Evolutionary conservation across 2,329 filamentous ascomycete genomes (phyloP), one percentile per base, ranked within the genome.

Genomic region (Stemphylium lycopersici): DNA sequence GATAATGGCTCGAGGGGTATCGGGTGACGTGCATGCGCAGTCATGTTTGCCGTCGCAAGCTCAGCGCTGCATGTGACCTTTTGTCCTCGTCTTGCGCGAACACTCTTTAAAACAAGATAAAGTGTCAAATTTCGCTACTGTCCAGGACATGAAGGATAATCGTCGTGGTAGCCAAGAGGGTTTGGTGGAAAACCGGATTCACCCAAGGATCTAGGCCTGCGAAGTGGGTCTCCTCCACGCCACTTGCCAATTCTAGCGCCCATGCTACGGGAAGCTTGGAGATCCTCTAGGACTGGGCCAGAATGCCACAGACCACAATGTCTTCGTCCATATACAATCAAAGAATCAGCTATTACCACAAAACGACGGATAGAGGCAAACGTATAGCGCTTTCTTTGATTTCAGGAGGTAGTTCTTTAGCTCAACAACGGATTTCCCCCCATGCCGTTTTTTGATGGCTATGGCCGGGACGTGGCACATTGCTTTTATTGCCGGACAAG

Each of bases 211-310:
- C 47, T 41, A 39, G 40, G 13, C 52, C 32, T 13, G 26, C 47
- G 22, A 18, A 36, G 52, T 55, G 52, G 46, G 48, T 55, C 52
- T 20, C 29, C 39, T 47, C 38, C 34, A 34, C 18, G 38, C 8
- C 44, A 22, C 50, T 38, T 18, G 36, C 34, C 40, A 40, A 4
- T 37, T 34, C 24, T 55, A 45, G 52, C 52, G 46, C 29, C 15
- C 39, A 34, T 44, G 18, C 18, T 20, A 13, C 13, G 34, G 33
- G 34, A 39, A 8, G 8, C 29, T 45, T 32, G 42, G 8, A 16
- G 31, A 41, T 29, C 22, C 22, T 15, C 36, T 6, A 50, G 16
- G 29, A 22, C 3, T 29, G 26, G 26, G 2, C 10, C 26, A 11
- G 26, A 29, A 29, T 11, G 26, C 26, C 8, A 8, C 26, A 2